Base-by-base conservation (phyloP, 164 flowering plant genomes). In the Paratinospora sagittata region DNA sequence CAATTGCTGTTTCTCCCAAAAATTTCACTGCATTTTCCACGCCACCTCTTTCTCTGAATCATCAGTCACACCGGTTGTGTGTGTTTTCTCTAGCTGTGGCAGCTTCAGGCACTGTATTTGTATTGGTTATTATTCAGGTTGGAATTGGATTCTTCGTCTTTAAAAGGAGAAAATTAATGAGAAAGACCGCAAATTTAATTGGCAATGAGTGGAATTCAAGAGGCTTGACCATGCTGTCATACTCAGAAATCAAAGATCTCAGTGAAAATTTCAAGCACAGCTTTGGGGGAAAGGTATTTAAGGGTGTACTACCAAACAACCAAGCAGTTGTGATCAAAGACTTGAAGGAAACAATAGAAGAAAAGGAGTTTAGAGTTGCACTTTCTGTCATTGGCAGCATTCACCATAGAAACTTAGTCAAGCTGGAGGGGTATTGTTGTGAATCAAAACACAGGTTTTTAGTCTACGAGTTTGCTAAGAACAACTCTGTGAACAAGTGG, bases 381-480 rank as follows among this genome's bases (percentile, higher is more conserved):
- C 83, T 82, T 68, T 78, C 80, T 11, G 82, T 76, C 39, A 64
- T 90, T 11, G 89, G 91, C 58, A 77, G 81, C 78, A 83, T 89
- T 67, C 84, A 84, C 74, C 96, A 90, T 77, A 87, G 81, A 55
- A 85, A 86, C 76, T 83, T 90, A 30, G 72, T 82, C 71, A 86
- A 76, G 77, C 76, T 90, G 72, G 85, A 84, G 67, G 96, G 91
- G 10, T 87, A 85, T 72, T 90, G 96, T 57, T 86, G 88, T 57
- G 96, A 88, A 63, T 67, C 78, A 8, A 70, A 62, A 21, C 84
- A 78, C 47, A 80, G 85, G 71, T 83, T 74, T 73, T 65, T 90
- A 78, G 84, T 90, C 27, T 89, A 87, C 61, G 93, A 90, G 74
- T 83, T 75, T 73, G 85, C 78, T n/a, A 82, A 80, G 76, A 81